Percentiles rank a stretch among this genome's conserved stretches.
Conservation (phyloP, 306 rosid species). For the Canavalia ensiformis region DNA sequence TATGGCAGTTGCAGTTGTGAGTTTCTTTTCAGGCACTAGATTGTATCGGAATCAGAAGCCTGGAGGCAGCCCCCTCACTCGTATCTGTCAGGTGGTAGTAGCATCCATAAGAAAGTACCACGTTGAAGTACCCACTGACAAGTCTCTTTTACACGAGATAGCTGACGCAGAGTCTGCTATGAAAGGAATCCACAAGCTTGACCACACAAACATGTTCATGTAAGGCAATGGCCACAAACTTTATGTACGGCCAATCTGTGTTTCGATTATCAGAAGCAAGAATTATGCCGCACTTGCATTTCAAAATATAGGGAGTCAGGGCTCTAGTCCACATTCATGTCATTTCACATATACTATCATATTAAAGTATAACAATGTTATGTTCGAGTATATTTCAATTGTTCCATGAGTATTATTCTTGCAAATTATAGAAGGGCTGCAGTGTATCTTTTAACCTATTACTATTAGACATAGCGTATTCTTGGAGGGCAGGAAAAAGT, state of each 20-base stretch:
- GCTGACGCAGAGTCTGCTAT: conserved; percentile 70
- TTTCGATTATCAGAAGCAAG: background rate
- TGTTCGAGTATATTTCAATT: conserved; percentile 1
- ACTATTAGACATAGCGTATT: no score
- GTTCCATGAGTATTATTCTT: background rate
- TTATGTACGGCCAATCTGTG: background rate
- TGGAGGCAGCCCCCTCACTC: conserved; percentile 77
- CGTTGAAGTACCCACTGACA: conserved; percentile 63
- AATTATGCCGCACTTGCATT: conserved; percentile 3
- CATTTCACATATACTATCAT: conserved; percentile 36
- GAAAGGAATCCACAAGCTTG: conserved; percentile 81
- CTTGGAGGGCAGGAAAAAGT: no score
- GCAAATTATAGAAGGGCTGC: background rate
- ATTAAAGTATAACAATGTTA: conserved; percentile 8
- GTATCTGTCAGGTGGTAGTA: conserved; percentile 73
- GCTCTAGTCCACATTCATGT: background rate
- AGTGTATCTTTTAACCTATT: conserved; percentile 11
- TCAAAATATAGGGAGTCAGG: background rate
- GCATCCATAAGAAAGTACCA: conserved; percentile 64
- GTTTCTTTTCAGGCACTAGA: conserved; percentile 76
- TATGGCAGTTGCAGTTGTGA: conserved; percentile 75
- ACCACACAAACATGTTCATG: conserved; percentile 72
- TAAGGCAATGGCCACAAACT: conserved; percentile 32
- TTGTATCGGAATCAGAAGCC: conserved; percentile 76
- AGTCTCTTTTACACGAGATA: conserved; percentile 64